Evolutionary conservation across 1,284 basidiomycete species (phyloP), one percentile per base, ranked within the genome.

Genomic region (Taiwanofungus camphoratus): DNA sequence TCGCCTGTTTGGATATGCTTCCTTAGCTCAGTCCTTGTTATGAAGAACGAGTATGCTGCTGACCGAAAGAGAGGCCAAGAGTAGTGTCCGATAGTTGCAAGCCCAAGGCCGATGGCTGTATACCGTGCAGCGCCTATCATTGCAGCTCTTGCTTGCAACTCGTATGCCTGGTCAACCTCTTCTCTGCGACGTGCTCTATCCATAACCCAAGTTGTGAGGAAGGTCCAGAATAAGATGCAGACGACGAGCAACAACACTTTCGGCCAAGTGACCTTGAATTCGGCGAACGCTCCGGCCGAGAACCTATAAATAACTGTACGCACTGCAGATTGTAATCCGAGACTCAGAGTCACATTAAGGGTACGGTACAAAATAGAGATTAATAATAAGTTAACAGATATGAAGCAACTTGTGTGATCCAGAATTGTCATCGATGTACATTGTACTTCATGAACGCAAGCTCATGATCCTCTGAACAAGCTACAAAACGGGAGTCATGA

Each of bases 21-120:
- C 16, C 5, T 13, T 22, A 4, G 20, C n/a, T 18, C 15, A 19
- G n/a, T 8, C 5, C 9, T 20, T 12, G 19, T 24, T 30, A 43
- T 11, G 18, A 32, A 33, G 39, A 26, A 26, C 23, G 42, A 16
- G 39, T 19, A 41, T 21, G 16, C 38, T 33, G 48, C 51, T 41
- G 56, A 87, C 86, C 82, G 71, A 62, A 92, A 92, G 15, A 70
- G 51, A n/a, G 88, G 88, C 79, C 81, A 91, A 26, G 75, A 69
- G 57, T 78, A 74, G 59, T 92, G 87, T n/a, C 70, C 80, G 36
- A 90, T 60, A 20, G 79, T 72, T 22, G 78, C 72, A 22, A 79
- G 63, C 21, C 83, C 76, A 13, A 79, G 52, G 2, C 87, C 87
- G 44, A 83, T 58, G 9, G 65, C 56, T 4, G 73, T 74, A 55